phyloP scores from a whole-genome alignment of 257 asterid genomes.

The Solanum appendiculatum region DNA sequence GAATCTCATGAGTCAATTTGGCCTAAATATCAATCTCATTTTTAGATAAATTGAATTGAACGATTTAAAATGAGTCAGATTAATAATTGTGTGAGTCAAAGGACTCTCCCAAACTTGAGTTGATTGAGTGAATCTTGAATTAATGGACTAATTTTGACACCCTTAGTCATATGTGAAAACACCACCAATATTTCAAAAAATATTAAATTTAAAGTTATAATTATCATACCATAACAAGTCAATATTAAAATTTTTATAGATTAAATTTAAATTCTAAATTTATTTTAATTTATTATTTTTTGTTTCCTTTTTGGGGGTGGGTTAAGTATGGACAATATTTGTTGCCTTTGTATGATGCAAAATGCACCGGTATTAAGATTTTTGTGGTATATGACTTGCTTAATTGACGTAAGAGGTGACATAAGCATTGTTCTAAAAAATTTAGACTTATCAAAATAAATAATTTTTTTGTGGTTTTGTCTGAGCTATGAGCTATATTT shows the following conservation, averaged over 20 bases:
- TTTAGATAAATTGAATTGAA: too few relatives aligned
- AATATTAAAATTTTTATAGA: background rate
- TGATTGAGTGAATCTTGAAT: background rate
- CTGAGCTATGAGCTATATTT: background rate
- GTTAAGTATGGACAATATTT: background rate
- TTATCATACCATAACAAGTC: background rate
- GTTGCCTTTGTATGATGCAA: constrained; percentile 1
- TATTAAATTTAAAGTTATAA: background rate
- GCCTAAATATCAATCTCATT: too few relatives aligned
- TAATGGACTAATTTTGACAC: background rate
- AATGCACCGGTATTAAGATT: background rate
- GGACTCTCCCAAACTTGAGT: too few relatives aligned
- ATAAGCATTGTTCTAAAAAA: background rate
- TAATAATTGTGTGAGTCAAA: too few relatives aligned
- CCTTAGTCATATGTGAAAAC: background rate
- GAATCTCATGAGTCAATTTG: background rate
- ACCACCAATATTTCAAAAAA: background rate
- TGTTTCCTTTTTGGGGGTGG: background rate
- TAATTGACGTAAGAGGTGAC: constrained; percentile 1
- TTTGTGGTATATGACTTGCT: background rate
- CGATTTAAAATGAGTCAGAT: rapidly evolving
- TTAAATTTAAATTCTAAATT: background rate
- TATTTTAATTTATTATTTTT: background rate
- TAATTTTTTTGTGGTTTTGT: background rate
- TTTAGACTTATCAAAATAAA: background rate